Conservation (phyloP, 2,329 filamentous ascomycete genomes). For the Ophiocordyceps camponoti-leonardi region DNA sequence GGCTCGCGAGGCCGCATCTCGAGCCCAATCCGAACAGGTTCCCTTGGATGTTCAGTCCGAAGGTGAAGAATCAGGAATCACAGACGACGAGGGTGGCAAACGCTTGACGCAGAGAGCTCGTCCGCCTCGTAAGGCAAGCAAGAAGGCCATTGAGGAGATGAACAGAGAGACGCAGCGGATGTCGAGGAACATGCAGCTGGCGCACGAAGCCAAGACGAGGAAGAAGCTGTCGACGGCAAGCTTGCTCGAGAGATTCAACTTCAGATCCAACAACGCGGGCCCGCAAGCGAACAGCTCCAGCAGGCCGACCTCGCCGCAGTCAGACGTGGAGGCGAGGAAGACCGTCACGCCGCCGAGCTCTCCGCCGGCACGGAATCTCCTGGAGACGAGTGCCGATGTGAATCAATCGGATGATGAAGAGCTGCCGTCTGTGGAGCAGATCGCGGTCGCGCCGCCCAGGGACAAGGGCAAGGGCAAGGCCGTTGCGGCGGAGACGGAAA, state of each 20-base stretch:
- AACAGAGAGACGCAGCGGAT: slow-evolving; percentile 85
- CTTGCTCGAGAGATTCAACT: slow-evolving; percentile 74
- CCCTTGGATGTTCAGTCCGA: slow-evolving; percentile 19
- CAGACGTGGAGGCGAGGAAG: slow-evolving; percentile 32
- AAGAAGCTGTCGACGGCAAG: slow-evolving; percentile 79
- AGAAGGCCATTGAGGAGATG: slow-evolving; percentile 91
- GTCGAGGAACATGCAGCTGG: slow-evolving; percentile 75
- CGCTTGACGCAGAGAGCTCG: slow-evolving; percentile 52
- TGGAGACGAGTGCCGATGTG: neutral
- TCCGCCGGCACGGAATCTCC: slow-evolving; percentile 24
- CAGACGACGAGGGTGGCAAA: slow-evolving; percentile 44
- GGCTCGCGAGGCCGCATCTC: slow-evolving; percentile 41
- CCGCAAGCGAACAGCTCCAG: slow-evolving; percentile 36
- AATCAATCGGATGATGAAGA: slow-evolving; percentile 14
- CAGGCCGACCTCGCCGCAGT: slow-evolving; percentile 30
- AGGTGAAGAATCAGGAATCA: slow-evolving; percentile 32
- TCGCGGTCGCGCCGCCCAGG: slow-evolving; percentile 14
- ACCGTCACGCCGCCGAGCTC: slow-evolving; percentile 59
- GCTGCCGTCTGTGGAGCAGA: slow-evolving; percentile 20
- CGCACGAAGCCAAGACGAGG: slow-evolving; percentile 76
- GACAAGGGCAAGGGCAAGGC: slow-evolving; percentile 39
- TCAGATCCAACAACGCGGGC: slow-evolving; percentile 25
- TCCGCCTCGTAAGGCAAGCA: slow-evolving; percentile 72
- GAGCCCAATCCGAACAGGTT: slow-evolving; percentile 17
- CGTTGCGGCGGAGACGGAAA: slow-evolving; percentile 3